Evolutionary conservation across 176 grass and related monocot species (phyloP), one percentile per base, ranked within the genome.

Genomic region (Musa schizocarpa): DNA sequence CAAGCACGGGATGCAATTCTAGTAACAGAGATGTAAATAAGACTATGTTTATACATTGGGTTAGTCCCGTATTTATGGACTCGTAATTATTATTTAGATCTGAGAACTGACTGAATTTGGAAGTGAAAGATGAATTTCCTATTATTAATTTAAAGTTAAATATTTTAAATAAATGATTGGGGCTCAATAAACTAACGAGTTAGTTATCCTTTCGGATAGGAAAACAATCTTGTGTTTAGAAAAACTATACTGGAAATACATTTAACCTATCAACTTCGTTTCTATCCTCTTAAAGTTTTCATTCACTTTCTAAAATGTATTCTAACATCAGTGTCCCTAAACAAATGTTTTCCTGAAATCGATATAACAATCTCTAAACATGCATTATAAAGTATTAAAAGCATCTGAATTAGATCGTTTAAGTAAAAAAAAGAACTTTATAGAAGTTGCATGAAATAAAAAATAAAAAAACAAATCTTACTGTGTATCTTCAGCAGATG

Each of bases 401-500:
- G 63, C 27, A 74, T 3, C 57, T 56, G 21, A 26, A 67, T 54
- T 13, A 52, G 20, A 78, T n/a, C 34, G 75, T n/a, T 61, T 51
- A 64, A 25, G 19, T 58, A 51, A 53, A 76, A 77, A 76, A 8
- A 64, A 51, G 50, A 54, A 11, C 13, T 54, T 6, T 43, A 5
- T 43, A 43, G 61, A 1, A 75, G 4, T 43, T 43, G 34, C 34
- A 43, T 43, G 34, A 43, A 43, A 27, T 6, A 43, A 3, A 43
- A 6, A 43, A 43, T 22, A 55, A 66, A 55, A 21, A 63, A 82
- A 24, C 16, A 14, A 66, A 73, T 82, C 92, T 78, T 84, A 98
- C 93, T 85, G 71, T 75, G 72, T 80, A 68, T 68, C 68, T 48
- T 86, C 83, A 62, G 87, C 80, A 77, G 84, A 77, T 83, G 53